phyloP scores from a whole-genome alignment of 495 filamentous ascomycete species.

The Neurospora sp. region DNA sequence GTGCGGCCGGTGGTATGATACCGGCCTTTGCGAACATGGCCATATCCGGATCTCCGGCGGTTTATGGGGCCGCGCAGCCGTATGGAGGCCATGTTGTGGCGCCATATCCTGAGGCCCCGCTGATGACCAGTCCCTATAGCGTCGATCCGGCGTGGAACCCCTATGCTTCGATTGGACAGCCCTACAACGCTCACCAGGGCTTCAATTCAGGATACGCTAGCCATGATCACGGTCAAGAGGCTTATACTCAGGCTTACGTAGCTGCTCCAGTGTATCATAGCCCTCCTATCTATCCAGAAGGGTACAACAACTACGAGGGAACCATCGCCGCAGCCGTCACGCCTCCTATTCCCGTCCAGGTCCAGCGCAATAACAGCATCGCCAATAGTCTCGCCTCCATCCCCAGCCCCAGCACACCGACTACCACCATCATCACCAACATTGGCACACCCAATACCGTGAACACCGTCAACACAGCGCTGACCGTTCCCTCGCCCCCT shows the following conservation, averaged over 20 bases:
- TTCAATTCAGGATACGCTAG: neutral
- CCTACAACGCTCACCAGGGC: neutral
- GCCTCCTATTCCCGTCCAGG: neutral
- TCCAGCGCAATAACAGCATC: neutral
- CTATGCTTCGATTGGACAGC: neutral
- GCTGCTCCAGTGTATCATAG: neutral
- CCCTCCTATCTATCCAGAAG: neutral
- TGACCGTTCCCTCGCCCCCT: neutral
- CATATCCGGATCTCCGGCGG: neutral
- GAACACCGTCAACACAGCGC: neutral
- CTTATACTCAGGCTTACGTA: neutral
- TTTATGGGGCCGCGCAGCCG: neutral
- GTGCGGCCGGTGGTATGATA: neutral
- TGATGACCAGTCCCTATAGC: neutral
- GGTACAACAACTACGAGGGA: neutral
- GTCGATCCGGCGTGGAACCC: neutral
- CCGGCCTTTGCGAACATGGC: neutral
- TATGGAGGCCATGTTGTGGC: neutral
- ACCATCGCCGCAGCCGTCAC: neutral
- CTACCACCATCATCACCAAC: neutral
- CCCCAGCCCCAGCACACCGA: neutral
- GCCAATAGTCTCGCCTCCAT: neutral
- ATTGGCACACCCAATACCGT: neutral
- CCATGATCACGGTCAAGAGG: neutral
- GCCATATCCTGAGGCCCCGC: neutral